phyloP scores from a whole-genome alignment of 2,329 filamentous ascomycete species.

The Seiridium unicorne region DNA sequence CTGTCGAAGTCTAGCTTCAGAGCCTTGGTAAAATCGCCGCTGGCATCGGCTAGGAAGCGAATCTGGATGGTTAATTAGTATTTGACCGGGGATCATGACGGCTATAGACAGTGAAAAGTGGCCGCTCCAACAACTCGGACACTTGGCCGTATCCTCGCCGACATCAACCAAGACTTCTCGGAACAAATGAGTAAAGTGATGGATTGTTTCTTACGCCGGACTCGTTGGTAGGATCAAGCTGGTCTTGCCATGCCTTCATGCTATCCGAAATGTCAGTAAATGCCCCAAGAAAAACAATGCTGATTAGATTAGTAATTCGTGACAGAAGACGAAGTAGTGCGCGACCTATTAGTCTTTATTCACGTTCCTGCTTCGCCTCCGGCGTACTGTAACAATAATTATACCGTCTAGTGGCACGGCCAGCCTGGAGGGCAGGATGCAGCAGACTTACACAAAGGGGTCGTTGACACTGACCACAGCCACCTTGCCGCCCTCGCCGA shows the following conservation, averaged over 20 bases:
- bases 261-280: conserved; percentile 37
- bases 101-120: too few relatives aligned
- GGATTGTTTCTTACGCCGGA: conserved; percentile 63
- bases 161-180: neutral
- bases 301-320: neutral
- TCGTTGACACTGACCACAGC: conserved; percentile 95
- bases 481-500: conserved; percentile 67
- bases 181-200: neutral
- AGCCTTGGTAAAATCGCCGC: conserved; percentile 76
- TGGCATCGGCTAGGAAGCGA: conserved; percentile 84
- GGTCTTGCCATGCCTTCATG: conserved; percentile 85
- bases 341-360: too few relatives aligned
- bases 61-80: conserved; percentile 50
- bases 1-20: conserved; percentile 74
- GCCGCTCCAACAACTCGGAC: too few relatives aligned
- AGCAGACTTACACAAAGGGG: conserved; percentile 75
- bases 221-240: conserved; percentile 71
- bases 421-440: neutral
- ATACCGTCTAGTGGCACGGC: neutral
- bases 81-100: neutral
- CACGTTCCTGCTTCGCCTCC: too few relatives aligned
- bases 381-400: too few relatives aligned
- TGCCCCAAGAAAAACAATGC: neutral
- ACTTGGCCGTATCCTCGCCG: neutral
- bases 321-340: too few relatives aligned